These are phyloP conservation scores for Eutrema heterophyllum DNA, from an alignment of 345 rosid species.

Conservation along the genomic window DNA sequence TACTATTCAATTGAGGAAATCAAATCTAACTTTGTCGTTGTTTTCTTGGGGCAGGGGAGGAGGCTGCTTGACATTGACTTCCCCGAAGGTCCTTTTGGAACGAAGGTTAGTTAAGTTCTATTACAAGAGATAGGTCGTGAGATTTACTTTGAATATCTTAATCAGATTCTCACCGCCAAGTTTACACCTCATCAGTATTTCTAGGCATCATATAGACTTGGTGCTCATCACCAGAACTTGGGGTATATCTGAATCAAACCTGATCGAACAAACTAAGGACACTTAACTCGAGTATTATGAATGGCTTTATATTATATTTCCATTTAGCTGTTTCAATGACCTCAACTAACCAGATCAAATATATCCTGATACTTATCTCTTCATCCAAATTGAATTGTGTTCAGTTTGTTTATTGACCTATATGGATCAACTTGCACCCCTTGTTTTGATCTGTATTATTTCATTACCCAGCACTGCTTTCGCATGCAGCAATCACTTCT, in stretches of 20 bases:
- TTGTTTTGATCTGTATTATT: background rate
- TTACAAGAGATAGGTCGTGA: background rate
- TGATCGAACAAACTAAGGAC: background rate
- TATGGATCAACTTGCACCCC: background rate
- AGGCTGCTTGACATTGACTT: slow-evolving; percentile 58
- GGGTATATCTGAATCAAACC: background rate
- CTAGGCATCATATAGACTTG: background rate
- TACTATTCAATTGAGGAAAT: background rate
- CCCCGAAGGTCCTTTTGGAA: slow-evolving; percentile 90
- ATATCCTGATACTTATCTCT: background rate
- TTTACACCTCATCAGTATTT: background rate
- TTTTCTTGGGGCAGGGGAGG: slow-evolving; percentile 50
- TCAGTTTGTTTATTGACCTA: background rate
- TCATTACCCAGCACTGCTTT: background rate
- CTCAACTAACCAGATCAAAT: background rate
- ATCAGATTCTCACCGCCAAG: background rate
- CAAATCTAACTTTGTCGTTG: background rate
- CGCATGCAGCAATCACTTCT: background rate
- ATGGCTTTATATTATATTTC: background rate
- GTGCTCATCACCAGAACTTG: background rate
- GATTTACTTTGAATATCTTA: background rate
- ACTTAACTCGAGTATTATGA: background rate
- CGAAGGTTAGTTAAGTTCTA: slow-evolving; percentile 53
- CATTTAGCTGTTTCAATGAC: background rate
- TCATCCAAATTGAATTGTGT: background rate